Conservation (phyloP, 2,329 filamentous ascomycete genomes). For the Ophiosphaerella narmari region DNA sequence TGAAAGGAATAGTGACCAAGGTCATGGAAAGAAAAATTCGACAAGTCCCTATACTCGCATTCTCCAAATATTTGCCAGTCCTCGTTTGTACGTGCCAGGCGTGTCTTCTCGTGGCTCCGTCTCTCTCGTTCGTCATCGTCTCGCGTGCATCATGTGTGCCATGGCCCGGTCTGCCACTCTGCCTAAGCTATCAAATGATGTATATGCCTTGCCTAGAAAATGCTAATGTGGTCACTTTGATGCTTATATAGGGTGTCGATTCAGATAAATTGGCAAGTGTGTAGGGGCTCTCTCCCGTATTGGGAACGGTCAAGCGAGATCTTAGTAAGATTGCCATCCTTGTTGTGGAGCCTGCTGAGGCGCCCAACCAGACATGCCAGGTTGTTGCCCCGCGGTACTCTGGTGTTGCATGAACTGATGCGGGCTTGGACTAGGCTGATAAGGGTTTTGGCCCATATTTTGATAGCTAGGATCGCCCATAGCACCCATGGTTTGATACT, state of each 20-base stretch:
- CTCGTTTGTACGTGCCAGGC: constrained; percentile 21
- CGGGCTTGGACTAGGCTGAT: constrained; percentile 55
- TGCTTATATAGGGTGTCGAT: no score
- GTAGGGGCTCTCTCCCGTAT: no score
- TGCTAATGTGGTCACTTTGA: no score
- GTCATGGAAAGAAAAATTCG: constrained; percentile 12
- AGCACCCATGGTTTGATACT: constrained; percentile 52
- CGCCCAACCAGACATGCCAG: constrained; percentile 59
- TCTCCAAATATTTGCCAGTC: constrained; percentile 3
- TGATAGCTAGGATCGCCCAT: constrained; percentile 51
- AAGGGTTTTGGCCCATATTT: constrained; percentile 55
- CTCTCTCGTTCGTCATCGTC: constrained; percentile 17
- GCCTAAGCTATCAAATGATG: not conserved
- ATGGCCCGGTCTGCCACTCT: constrained; percentile 18
- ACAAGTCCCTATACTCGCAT: constrained; percentile 1
- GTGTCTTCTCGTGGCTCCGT: constrained; percentile 14
- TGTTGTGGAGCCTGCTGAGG: constrained; percentile 49
- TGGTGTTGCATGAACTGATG: constrained; percentile 53
- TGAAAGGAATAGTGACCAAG: constrained; percentile 12
- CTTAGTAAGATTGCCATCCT: constrained; percentile 47
- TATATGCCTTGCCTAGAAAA: not conserved
- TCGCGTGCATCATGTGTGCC: constrained; percentile 23
- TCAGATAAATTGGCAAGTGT: no score
- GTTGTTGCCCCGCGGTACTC: constrained; percentile 50
- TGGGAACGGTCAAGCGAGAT: not conserved